Conservation (phyloP, 345 rosid genomes). For the Reutealis trisperma region DNA sequence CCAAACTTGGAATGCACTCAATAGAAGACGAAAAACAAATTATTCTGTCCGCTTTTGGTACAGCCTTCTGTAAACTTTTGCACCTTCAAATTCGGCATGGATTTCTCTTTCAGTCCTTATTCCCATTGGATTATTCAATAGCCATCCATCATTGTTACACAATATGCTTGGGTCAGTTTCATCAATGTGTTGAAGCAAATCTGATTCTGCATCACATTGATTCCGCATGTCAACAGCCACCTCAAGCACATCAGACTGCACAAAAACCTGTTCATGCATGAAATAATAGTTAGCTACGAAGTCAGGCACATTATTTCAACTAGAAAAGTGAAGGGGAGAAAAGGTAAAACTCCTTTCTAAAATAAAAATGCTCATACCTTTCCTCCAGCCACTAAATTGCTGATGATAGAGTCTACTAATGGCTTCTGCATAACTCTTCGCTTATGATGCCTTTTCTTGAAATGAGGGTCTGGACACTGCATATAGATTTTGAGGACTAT, state of each 20-base stretch:
- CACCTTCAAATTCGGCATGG: constrained; percentile 79
- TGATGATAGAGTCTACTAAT: constrained; percentile 61
- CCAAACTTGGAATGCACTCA: not conserved
- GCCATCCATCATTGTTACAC: constrained; percentile 71
- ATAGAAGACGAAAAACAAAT: not conserved
- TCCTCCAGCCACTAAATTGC: constrained; percentile 64
- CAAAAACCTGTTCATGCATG: constrained; percentile 55
- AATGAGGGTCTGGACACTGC: constrained; percentile 98
- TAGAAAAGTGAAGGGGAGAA: not conserved
- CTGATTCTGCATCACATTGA: constrained; percentile 58
- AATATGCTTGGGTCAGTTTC: constrained; percentile 29
- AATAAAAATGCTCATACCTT: constrained; percentile 47
- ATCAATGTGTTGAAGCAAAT: constrained; percentile 48
- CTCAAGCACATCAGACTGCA: constrained; percentile 88
- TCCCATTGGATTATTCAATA: constrained; percentile 71
- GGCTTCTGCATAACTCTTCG: constrained; percentile 88
- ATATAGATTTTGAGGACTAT: constrained; percentile 3
- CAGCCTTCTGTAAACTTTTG: constrained; percentile 73
- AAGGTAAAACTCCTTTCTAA: not conserved
- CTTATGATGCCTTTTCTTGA: constrained; percentile 91
- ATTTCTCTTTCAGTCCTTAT: constrained; percentile 91
- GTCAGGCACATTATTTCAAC: not conserved
- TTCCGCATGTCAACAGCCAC: constrained; percentile 86
- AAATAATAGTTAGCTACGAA: not conserved
- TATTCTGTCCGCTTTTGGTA: constrained; percentile 47